Evolutionary conservation across 352 stramenopile species (phyloP).

Genomic region (Elongisporangium undulatum): DNA sequence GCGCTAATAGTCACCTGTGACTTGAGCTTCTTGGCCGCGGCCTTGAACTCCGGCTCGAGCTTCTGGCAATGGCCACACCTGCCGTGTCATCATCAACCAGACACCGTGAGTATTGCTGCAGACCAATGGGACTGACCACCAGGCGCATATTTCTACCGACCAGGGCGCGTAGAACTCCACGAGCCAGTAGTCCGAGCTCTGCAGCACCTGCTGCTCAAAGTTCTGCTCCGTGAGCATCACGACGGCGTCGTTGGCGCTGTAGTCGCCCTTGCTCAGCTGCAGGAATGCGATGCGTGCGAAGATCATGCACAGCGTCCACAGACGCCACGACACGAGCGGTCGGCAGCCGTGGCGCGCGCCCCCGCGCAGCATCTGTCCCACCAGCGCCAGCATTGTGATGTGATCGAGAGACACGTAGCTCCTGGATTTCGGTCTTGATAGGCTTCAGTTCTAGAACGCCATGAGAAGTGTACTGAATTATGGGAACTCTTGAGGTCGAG

Average conservation of each 20-base stretch:
- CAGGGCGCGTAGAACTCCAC: constrained; percentile 94
- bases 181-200: constrained; percentile 84
- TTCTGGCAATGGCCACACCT: constrained; percentile 91
- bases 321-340: neutral
- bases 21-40: constrained; percentile 83
- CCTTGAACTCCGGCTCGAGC: constrained; percentile 87
- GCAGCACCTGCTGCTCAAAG: constrained; percentile 78
- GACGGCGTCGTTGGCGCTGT: constrained; percentile 49
- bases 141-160: constrained; percentile 22
- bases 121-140: neutral
- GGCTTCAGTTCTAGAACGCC: neutral
- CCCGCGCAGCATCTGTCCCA: neutral
- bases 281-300: neutral
- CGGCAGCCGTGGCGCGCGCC: neutral
- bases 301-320: neutral
- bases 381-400: neutral
- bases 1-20: constrained; percentile 36
- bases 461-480: too few species aligned
- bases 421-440: neutral
- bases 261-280: constrained; percentile 20
- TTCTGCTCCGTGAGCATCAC: constrained; percentile 78
- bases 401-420: neutral
- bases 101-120: neutral
- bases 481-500: too few species aligned
- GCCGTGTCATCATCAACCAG: neutral